phyloP scores from a whole-genome alignment of 1,284 basidiomycete species.

The Ceratobasidium theobromae region DNA sequence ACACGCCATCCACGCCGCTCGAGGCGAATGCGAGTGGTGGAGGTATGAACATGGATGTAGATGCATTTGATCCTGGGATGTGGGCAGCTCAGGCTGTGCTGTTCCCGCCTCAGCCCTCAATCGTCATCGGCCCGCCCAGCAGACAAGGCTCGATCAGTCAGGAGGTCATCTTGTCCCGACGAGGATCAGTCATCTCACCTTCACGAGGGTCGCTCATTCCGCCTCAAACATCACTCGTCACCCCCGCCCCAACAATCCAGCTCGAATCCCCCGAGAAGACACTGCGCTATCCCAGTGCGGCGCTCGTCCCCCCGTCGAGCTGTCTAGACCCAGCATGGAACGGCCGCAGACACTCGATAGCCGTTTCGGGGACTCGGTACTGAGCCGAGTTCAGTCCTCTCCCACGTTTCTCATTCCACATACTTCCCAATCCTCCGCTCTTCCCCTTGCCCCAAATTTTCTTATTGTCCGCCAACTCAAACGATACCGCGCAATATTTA shows the following conservation, averaged over 20 bases:
- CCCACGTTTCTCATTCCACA: background rate
- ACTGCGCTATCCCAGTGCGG: conserved; percentile 12
- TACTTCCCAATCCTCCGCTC: background rate
- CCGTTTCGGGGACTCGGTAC: background rate
- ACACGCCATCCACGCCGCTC: conserved; percentile 3
- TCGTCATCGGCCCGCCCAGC: too few species aligned
- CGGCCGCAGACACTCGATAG: conserved; percentile 20
- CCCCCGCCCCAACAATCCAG: conserved; percentile 7
- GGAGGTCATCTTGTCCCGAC: too few species aligned
- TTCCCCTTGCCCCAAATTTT: background rate
- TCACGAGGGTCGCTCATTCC: background rate
- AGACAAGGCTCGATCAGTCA: too few species aligned
- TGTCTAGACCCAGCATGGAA: conserved; percentile 16
- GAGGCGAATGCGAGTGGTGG: background rate
- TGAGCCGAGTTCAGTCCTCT: too few species aligned
- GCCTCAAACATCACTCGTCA: conserved; percentile 4
- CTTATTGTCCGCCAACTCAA: conserved; percentile 7
- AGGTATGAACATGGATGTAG: too few species aligned
- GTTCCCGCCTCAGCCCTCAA: background rate
- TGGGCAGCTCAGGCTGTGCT: conserved; percentile 4
- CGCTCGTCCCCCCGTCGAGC: conserved; percentile 7
- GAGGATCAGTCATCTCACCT: too few species aligned
- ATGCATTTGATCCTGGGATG: conserved; percentile 11
- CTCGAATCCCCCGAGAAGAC: background rate
- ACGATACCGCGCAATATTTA: conserved; percentile 30